phyloP scores from a whole-genome alignment of 495 filamentous ascomycete genomes.

The Cenococcum geophilum region DNA sequence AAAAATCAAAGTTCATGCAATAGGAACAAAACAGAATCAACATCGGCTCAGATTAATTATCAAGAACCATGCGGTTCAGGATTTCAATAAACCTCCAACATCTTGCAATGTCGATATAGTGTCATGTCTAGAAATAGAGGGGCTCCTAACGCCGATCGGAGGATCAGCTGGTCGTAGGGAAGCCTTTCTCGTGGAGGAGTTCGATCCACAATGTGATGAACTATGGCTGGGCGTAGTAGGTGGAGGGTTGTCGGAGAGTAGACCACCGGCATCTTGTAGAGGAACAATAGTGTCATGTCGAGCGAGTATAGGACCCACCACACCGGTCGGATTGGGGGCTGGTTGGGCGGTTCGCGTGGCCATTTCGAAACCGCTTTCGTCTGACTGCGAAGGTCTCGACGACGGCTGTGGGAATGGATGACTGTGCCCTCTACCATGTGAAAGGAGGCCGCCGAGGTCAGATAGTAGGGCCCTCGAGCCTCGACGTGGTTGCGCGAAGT shows the following conservation, averaged over 20 bases:
- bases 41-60: background rate
- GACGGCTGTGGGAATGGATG: conserved; percentile 15
- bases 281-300: conserved; percentile 19
- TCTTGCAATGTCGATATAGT: conserved; percentile 22
- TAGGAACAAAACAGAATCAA: background rate
- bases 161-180: background rate
- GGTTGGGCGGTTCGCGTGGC: conserved; percentile 12
- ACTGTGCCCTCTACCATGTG: conserved; percentile 15
- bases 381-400: conserved; percentile 25
- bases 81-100: conserved; percentile 17
- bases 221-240: background rate
- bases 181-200: background rate
- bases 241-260: conserved; percentile 10
- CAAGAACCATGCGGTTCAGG: background rate
- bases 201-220: background rate
- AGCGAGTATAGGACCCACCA: conserved; percentile 23
- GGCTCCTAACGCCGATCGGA: background rate
- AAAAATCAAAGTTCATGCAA: conserved; percentile 2
- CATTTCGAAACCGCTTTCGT: conserved; percentile 21
- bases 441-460: conserved; percentile 29
- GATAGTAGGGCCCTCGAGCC: conserved; percentile 31
- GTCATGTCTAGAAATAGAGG: conserved; percentile 1
- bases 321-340: conserved; percentile 11
- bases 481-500: conserved; percentile 37
- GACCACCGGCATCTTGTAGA: conserved; percentile 27